These are phyloP conservation scores for Vitis amurensis DNA, from an alignment of 164 flowering plant genomes.

Conservation along the genomic window DNA sequence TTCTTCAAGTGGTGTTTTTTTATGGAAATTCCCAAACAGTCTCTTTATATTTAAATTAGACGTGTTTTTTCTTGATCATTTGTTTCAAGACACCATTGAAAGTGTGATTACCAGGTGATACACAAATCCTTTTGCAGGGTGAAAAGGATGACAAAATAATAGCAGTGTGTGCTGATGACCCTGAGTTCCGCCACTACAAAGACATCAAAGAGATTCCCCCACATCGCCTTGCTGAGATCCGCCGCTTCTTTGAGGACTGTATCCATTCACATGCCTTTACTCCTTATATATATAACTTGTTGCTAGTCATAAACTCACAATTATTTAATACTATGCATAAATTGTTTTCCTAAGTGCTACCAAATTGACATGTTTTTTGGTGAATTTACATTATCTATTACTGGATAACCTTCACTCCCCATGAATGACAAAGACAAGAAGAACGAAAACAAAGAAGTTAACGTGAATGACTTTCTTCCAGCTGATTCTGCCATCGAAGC, in stretches of 20 bases:
- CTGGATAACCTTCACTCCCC: constrained; percentile 30
- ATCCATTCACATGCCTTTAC: constrained; percentile 36
- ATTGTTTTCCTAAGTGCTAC: neutral
- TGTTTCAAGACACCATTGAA: no score
- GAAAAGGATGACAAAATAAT: constrained; percentile 76
- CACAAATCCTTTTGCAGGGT: constrained; percentile 36
- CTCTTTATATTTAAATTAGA: no score
- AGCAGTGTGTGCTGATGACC: constrained; percentile 87
- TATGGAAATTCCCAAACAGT: no score
- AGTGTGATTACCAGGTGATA: no score
- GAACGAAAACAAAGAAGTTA: constrained; percentile 89
- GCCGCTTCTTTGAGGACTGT: constrained; percentile 95
- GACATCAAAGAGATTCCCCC: constrained; percentile 88
- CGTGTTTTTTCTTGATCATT: no score
- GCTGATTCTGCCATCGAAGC: constrained; percentile 71
- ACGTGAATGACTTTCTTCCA: constrained; percentile 85
- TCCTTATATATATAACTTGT: no score
- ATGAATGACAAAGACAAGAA: constrained; percentile 61
- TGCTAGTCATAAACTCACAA: neutral
- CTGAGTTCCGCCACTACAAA: constrained; percentile 80
- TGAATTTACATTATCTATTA: neutral
- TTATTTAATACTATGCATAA: neutral
- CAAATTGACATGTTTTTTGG: neutral
- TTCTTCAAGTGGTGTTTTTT: no score
- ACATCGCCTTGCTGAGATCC: constrained; percentile 88